These are phyloP conservation scores for Helicostylum pulchrum DNA, from an alignment of 192 early-diverging fungal genomes.

Conservation along the genomic window DNA sequence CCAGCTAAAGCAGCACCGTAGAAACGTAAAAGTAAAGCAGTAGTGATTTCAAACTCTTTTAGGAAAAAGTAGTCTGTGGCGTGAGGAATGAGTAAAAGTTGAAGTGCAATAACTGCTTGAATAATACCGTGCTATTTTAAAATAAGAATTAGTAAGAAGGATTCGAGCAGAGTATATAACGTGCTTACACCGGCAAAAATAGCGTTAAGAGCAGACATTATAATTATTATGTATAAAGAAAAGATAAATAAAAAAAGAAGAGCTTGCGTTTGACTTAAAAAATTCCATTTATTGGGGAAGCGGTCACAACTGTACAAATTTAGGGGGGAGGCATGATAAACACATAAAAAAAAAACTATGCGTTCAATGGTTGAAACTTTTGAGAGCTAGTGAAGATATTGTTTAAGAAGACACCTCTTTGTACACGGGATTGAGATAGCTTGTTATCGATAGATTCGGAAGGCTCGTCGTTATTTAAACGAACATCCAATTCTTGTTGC, in stretches of 20 bases:
- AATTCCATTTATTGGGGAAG: constrained; percentile 5
- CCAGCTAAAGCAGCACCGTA: constrained; percentile 1
- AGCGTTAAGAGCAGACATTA: constrained; percentile 8
- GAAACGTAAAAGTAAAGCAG: neutral
- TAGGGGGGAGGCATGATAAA: too few species aligned
- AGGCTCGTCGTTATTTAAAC: too few species aligned
- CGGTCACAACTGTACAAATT: neutral
- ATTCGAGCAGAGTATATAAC: neutral
- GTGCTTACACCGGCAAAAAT: constrained; percentile 11
- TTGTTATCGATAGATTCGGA: too few species aligned
- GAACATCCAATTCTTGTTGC: too few species aligned
- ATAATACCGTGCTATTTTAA: neutral
- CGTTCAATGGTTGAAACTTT: too few species aligned
- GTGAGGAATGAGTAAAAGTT: neutral
- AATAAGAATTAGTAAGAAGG: neutral
- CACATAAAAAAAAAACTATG: too few species aligned
- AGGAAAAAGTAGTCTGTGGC: neutral
- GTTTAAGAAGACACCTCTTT: too few species aligned
- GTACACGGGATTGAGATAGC: too few species aligned
- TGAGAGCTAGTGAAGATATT: too few species aligned
- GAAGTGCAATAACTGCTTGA: constrained; percentile 2
- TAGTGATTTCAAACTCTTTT: neutral
- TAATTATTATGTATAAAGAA: neutral
- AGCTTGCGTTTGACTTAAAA: neutral
- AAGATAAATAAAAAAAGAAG: neutral